Base-by-base conservation (phyloP, 1,284 basidiomycete genomes). In the Tremellales sp. region DNA sequence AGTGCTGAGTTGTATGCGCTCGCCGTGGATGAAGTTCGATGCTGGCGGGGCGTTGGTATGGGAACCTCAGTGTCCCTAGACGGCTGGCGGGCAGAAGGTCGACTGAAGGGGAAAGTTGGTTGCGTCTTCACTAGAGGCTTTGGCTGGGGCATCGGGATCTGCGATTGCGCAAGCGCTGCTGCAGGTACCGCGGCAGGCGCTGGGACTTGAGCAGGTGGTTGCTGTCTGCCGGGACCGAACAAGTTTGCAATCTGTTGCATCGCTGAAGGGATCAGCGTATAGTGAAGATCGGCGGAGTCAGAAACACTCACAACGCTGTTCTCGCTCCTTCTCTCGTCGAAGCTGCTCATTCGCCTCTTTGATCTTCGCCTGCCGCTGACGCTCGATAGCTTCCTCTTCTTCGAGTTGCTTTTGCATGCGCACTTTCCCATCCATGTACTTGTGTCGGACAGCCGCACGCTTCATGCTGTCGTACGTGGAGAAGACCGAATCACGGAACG, bases 401-500 rank as follows among this genome's bases (percentile, higher is more conserved):
- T 17, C 19, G 6, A 36, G 13, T 4, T 36, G 6, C 15, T 36
- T 17, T 36, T 36, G 6, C 33, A 36, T n/a, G 6, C 19, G 5
- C 33, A 36, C 4, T 17, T 36, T 15, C 33, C 19, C 4, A 13
- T 36, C 33, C 15, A 36, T 36, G n/a, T n/a, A n/a, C n/a, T 36
- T 4, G 5, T 15, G 33, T 36, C 5, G 33, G 2, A 67, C 60
- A 1, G 66, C 66, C 17, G 64, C 63, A 24, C 60, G 54, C 45
- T 64, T 68, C 64, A 68, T 67, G 13, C 56, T 59, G 7, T 43
- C 54, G 52, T 62, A 66, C 2, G 60, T 56, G 1, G 64, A 66
- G 45, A 68, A 68, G 2, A 68, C 66, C 11, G 56, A 58, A 49
- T 68, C 66, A n/a, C 62, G 46, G 45, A 68, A 68, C 15, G 45